Evolutionary conservation across 2,329 filamentous ascomycete genomes (phyloP).

Genomic region (Fusarium sp.): DNA sequence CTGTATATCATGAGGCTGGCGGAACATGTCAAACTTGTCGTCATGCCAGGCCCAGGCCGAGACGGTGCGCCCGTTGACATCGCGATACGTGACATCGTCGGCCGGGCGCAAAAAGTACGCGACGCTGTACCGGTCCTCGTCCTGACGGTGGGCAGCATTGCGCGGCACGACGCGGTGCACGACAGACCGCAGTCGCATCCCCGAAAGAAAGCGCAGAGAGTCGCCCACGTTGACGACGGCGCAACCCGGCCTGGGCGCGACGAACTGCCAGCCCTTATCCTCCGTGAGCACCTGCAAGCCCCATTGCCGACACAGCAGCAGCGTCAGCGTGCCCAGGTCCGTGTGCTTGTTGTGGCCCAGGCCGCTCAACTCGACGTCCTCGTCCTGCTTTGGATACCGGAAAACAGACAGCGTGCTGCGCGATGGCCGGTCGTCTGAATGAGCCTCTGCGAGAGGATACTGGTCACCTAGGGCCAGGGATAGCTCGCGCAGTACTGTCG

Average conservation of each 20-base stretch:
- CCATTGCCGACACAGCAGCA: constrained; percentile 14
- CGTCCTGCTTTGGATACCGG: constrained; percentile 11
- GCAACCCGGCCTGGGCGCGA: constrained; percentile 7
- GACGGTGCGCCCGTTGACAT: constrained; percentile 11
- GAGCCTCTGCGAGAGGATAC: constrained; percentile 15
- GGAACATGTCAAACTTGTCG: constrained; percentile 10
- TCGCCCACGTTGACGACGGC: constrained; percentile 18
- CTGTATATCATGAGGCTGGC: constrained; percentile 5
- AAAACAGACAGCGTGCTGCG: constrained; percentile 14
- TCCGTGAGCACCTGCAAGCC: constrained; percentile 13
- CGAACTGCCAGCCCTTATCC: constrained; percentile 10
- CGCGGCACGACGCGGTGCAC: constrained; percentile 16
- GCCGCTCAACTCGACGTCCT: constrained; percentile 11
- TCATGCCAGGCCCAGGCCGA: constrained; percentile 4
- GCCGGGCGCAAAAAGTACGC: constrained; percentile 15
- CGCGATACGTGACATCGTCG: constrained; percentile 9
- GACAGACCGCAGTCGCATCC: constrained; percentile 3
- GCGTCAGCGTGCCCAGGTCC: constrained; percentile 11
- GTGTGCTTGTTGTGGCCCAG: constrained; percentile 19
- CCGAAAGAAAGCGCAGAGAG: constrained; percentile 17
- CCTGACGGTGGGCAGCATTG: not conserved
- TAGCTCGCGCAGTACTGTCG: constrained; percentile 14
- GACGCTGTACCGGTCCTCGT: constrained; percentile 8
- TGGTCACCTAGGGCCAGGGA: constrained; percentile 9
- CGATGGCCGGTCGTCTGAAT: constrained; percentile 12